phyloP scores from a whole-genome alignment of 1,284 basidiomycete genomes.

The Xerocomus minutiporus region DNA sequence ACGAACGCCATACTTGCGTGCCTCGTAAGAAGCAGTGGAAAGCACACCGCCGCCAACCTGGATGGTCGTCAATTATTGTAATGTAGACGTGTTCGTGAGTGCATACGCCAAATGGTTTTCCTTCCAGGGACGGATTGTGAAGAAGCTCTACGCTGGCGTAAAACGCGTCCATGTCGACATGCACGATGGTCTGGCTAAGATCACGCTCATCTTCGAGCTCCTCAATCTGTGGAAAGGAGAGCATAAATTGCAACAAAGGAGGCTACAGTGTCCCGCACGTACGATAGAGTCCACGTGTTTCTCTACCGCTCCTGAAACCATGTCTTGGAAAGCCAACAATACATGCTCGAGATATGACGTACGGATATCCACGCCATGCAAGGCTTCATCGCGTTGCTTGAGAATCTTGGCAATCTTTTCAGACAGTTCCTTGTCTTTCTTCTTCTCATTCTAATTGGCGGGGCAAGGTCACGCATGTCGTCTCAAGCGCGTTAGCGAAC shows the following conservation, averaged over 20 bases:
- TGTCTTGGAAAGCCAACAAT: not conserved
- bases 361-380: slow-evolving; percentile 59
- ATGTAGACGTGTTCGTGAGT: slow-evolving; percentile 1
- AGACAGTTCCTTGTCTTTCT: slow-evolving; percentile 77
- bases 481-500: not conserved
- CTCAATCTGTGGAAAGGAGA: slow-evolving; percentile 46
- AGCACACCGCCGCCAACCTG: slow-evolving; percentile 77
- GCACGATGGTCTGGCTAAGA: slow-evolving; percentile 78
- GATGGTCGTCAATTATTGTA: not conserved
- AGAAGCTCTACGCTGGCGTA: slow-evolving; percentile 75
- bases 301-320: slow-evolving; percentile 25
- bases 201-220: slow-evolving; percentile 79
- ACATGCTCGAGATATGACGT: slow-evolving; percentile 28
- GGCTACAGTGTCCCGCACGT: slow-evolving; percentile 24
- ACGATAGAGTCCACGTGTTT: slow-evolving; percentile 26
- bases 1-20: slow-evolving; percentile 81
- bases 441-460: slow-evolving; percentile 68
- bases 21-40: slow-evolving; percentile 88
- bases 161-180: slow-evolving; percentile 85
- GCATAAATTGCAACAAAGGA: slow-evolving; percentile 27
- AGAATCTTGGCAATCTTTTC: slow-evolving; percentile 64
- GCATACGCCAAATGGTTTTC: slow-evolving; percentile 84
- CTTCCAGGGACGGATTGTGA: slow-evolving; percentile 71
- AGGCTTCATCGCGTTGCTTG: slow-evolving; percentile 57
- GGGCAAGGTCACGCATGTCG: slow-evolving; percentile 6